Conservation (phyloP, 345 rosid genomes). For the Gynandropsis gynandra region DNA sequence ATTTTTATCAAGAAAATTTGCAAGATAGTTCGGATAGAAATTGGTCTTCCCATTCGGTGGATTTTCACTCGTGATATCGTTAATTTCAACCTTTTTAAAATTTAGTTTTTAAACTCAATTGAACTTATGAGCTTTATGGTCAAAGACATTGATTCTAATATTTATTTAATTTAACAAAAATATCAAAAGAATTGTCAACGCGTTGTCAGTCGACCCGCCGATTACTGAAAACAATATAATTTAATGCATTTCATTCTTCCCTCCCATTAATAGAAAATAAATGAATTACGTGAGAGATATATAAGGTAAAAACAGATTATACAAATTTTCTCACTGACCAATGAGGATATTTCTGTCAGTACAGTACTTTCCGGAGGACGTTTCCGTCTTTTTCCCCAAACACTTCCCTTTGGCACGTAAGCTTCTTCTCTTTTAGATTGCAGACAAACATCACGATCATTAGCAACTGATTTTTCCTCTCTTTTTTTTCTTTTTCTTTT, state of each 20-base stretch:
- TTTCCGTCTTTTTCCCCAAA: slow-evolving; percentile 16
- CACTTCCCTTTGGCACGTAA: slow-evolving; percentile 8
- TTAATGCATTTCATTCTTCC: too few species aligned
- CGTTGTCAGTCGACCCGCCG: not conserved
- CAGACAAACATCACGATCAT: slow-evolving; percentile 3
- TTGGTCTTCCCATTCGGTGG: too few species aligned
- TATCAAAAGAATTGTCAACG: not conserved
- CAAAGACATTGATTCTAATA: not conserved
- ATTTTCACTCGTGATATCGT: too few species aligned
- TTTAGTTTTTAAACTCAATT: too few species aligned
- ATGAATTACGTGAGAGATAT: not conserved
- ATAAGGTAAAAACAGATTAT: slow-evolving; percentile 15
- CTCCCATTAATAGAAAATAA: not conserved
- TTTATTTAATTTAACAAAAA: too few species aligned
- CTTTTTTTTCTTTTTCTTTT: too few species aligned
- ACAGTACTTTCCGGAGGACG: not conserved
- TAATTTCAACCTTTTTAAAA: too few species aligned
- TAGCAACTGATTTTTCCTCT: too few species aligned
- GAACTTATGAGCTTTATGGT: too few species aligned
- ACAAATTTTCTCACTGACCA: slow-evolving; percentile 16
- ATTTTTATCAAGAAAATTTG: too few species aligned
- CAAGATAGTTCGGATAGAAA: too few species aligned
- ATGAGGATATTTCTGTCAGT: slow-evolving; percentile 1
- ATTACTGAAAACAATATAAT: not conserved
- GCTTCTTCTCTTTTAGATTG: slow-evolving; percentile 14